Conservation (phyloP, 2,329 filamentous ascomycete species). For the Fusarium sp. region DNA sequence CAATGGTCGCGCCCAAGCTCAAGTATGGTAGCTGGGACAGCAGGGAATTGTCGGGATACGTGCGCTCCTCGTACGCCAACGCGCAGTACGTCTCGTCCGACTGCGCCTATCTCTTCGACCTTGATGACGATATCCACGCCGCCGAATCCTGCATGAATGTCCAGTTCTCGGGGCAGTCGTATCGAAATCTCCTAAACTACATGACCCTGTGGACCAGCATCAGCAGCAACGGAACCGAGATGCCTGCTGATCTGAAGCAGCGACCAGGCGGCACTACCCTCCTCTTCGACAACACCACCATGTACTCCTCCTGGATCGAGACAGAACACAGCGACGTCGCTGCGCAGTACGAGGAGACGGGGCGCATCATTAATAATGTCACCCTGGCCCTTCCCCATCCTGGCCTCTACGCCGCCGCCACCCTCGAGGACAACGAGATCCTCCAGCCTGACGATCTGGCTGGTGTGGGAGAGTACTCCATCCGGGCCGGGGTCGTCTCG, state of each 20-base stretch:
- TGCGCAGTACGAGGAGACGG: conserved; percentile 56
- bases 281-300: conserved; percentile 76
- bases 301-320: conserved; percentile 75
- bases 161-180: conserved; percentile 74
- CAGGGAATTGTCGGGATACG: conserved; percentile 61
- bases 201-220: conserved; percentile 63
- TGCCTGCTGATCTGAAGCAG: conserved; percentile 50
- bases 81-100: conserved; percentile 59
- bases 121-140: conserved; percentile 51
- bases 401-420: conserved; percentile 71
- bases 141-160: conserved; percentile 72
- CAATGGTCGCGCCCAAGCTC: conserved; percentile 77
- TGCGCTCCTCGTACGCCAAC: conserved; percentile 72
- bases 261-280: conserved; percentile 70
- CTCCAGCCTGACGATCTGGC: conserved; percentile 72
- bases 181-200: conserved; percentile 74
- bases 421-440: conserved; percentile 68
- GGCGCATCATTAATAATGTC: conserved; percentile 76
- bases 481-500: conserved; percentile 74
- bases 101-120: conserved; percentile 69
- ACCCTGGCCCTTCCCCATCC: conserved; percentile 81
- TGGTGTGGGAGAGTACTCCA: conserved; percentile 73
- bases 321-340: conserved; percentile 61
- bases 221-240: conserved; percentile 54
- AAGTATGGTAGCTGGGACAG: conserved; percentile 63